A percentile compares a stretch with the other conserved stretches of the same genome.
These are phyloP conservation scores for Cercophora newfieldiana DNA, from an alignment of 495 filamentous ascomycete species.

Conservation along the genomic window DNA sequence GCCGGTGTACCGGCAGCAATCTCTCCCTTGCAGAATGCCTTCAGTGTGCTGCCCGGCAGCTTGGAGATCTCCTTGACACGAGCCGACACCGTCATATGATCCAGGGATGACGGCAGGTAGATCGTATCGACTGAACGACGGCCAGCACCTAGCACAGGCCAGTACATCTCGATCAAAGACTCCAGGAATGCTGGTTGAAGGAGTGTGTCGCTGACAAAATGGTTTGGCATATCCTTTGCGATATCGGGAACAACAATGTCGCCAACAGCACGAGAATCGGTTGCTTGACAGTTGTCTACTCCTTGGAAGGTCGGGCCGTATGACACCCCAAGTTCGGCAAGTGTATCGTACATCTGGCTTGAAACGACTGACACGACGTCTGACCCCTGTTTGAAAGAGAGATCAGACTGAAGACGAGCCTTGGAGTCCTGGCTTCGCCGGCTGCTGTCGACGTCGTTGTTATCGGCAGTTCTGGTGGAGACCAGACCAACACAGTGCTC, in stretches of 20 bases:
- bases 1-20: constrained; percentile 30
- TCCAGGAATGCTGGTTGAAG: constrained; percentile 58
- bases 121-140: constrained; percentile 37
- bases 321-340: constrained; percentile 42
- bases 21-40: constrained; percentile 39
- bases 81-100: constrained; percentile 38
- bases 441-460: constrained; percentile 40
- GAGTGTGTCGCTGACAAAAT: constrained; percentile 43
- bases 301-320: constrained; percentile 50
- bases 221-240: constrained; percentile 52
- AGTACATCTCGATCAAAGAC: constrained; percentile 48
- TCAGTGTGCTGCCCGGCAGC: constrained; percentile 31
- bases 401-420: constrained; percentile 29
- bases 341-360: constrained; percentile 38
- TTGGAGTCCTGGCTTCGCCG: constrained; percentile 32
- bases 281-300: constrained; percentile 42
- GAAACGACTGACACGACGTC: constrained; percentile 28
- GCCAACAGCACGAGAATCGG: constrained; percentile 41
- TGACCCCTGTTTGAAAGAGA: constrained; percentile 26
- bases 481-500: constrained; percentile 50
- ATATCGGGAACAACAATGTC: constrained; percentile 51
- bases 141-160: constrained; percentile 42
- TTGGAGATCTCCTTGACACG: constrained; percentile 29
- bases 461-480: constrained; percentile 33
- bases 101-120: constrained; percentile 45